Conservation (phyloP, 805 yeast genomes). For the Candida ascalaphidarum region DNA sequence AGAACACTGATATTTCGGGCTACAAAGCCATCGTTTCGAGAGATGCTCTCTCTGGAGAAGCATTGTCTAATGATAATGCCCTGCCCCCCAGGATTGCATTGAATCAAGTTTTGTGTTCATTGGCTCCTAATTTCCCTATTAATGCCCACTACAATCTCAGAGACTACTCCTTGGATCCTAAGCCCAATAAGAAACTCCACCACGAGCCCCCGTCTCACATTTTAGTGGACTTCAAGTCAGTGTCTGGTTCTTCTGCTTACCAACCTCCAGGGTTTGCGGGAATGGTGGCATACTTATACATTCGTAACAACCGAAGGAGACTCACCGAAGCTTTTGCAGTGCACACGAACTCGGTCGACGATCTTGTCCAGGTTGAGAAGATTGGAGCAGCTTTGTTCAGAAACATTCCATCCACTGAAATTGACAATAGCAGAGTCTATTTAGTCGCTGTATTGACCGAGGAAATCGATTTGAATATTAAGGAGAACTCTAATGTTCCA, state of each 20-base stretch:
- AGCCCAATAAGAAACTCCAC: slow-evolving; percentile 36
- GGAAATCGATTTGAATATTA: slow-evolving; percentile 39
- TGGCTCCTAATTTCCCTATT: slow-evolving; percentile 65
- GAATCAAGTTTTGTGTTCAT: slow-evolving; percentile 62
- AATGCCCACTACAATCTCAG: slow-evolving; percentile 21
- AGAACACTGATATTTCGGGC: slow-evolving; percentile 47
- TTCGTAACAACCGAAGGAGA: slow-evolving; percentile 54
- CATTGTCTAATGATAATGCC: slow-evolving; percentile 33
- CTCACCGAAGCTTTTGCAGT: slow-evolving; percentile 77
- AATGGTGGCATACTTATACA: slow-evolving; percentile 62
- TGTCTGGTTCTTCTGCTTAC: slow-evolving; percentile 46
- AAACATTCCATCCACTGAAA: slow-evolving; percentile 63
- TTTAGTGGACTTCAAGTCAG: slow-evolving; percentile 68
- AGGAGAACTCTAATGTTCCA: slow-evolving; percentile 16
- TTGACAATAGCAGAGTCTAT: slow-evolving; percentile 57
- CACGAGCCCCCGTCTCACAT: slow-evolving; percentile 56
- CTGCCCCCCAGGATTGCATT: slow-evolving; percentile 54
- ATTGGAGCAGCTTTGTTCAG: slow-evolving; percentile 74
- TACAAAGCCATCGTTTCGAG: slow-evolving; percentile 62
- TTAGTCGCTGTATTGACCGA: slow-evolving; percentile 73
- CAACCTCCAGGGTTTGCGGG: slow-evolving; percentile 64
- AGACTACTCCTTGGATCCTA: slow-evolving; percentile 34
- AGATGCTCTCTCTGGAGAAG: slow-evolving; percentile 49
- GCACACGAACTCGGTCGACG: slow-evolving; percentile 49
- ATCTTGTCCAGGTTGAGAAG: slow-evolving; percentile 49